Percentiles rank a stretch among this genome's conserved stretches.
Evolutionary conservation across 2,329 filamentous ascomycete species (phyloP).

Genomic region (Penicillium janthinellum): DNA sequence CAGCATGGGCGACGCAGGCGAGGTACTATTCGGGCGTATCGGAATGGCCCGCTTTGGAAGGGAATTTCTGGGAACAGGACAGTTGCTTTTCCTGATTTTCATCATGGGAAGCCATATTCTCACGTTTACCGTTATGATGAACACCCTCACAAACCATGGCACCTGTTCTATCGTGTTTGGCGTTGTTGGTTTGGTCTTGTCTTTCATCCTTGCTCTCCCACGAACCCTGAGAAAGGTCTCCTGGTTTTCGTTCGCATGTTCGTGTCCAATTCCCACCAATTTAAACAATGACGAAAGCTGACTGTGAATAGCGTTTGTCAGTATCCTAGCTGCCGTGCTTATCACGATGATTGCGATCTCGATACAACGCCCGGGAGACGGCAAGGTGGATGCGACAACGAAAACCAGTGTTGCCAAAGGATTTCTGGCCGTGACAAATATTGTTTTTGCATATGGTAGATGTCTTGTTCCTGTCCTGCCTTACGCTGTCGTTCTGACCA

Average conservation of each 20-base stretch:
- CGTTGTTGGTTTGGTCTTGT: slow-evolving; percentile 58
- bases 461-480: slow-evolving; percentile 23
- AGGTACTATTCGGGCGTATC: slow-evolving; percentile 47
- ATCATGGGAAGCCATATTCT: slow-evolving; percentile 68
- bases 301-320: slow-evolving; percentile 55
- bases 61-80: slow-evolving; percentile 62
- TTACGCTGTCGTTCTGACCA: slow-evolving; percentile 22
- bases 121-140: slow-evolving; percentile 68
- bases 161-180: slow-evolving; percentile 65
- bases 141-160: slow-evolving; percentile 60
- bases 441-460: slow-evolving; percentile 67
- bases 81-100: slow-evolving; percentile 65
- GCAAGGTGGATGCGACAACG: slow-evolving; percentile 35
- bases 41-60: slow-evolving; percentile 57
- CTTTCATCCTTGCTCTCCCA: slow-evolving; percentile 59
- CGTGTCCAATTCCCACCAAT: not conserved
- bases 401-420: slow-evolving; percentile 52
- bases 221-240: slow-evolving; percentile 62
- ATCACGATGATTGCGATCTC: slow-evolving; percentile 68
- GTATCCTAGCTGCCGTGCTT: slow-evolving; percentile 62
- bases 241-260: slow-evolving; percentile 60
- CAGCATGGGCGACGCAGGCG: slow-evolving; percentile 68
- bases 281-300: too few species aligned
- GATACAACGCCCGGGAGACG: slow-evolving; percentile 45
- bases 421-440: slow-evolving; percentile 64